Base-by-base conservation (phyloP, 2,329 filamentous ascomycete species). In the Penicillium sp. region DNA sequence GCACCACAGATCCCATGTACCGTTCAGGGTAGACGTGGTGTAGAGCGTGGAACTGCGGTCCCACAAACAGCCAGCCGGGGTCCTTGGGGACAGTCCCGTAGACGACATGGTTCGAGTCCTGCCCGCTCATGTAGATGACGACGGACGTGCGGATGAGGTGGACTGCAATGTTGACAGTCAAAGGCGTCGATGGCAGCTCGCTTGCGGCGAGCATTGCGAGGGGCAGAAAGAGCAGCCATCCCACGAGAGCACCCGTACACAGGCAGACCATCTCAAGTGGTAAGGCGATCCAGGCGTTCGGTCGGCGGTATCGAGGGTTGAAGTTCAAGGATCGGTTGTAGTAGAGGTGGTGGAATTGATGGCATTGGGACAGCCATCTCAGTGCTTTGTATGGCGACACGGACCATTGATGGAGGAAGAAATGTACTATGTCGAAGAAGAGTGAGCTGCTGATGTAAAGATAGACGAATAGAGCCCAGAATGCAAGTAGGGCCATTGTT, bases 331-430 rank as follows among this genome's bases (percentile, higher is more conserved):
- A 58, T 1, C 61, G 61, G 13, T 63, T 68, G 51, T 66, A 69
- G 47, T 68, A 69, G 2, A 69, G 67, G 30, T 69, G 67, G 41
- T 69, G 67, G 49, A 52, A 69, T 47, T 61, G 63, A 45, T 69
- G 67, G 7, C 61, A 60, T 7, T 47, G 63, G 13, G 63, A 66
- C 13, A 69, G 61, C 41, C 54, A 51, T 52, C 56, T 63, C 2
- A 69, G 47, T 38, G 61, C 17, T 45, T 29, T 58, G 59, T 64
- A 67, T 17, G 55, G 62, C 0, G 67, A 68, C 7, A 19, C 61
- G 6, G 57, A 56, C 61, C 64, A 67, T 53, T 56, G 61, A 35
- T 69, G 67, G 19, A 68, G 47, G 46, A 66, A 45, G 17, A 53
- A 63, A 46, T 69, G 67, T 5, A 65, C 26, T 8, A 64, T 50